These are phyloP conservation scores for Drosera capensis DNA, from an alignment of 148 eudicot species.

Conservation along the genomic window DNA sequence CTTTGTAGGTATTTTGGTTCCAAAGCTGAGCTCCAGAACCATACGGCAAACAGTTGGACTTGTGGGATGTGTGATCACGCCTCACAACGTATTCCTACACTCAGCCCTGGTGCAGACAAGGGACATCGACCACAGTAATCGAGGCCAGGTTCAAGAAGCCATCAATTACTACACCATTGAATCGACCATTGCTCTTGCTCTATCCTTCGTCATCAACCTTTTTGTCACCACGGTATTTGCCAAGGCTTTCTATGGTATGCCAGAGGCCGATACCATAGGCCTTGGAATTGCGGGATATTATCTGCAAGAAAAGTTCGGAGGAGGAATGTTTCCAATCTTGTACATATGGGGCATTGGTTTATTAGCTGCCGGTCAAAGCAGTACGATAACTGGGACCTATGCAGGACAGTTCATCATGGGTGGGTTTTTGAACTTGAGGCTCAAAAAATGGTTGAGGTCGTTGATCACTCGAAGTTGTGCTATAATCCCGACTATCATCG, in stretches of 20 bases:
- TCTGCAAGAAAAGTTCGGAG: conserved; percentile 82
- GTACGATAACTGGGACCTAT: conserved; percentile 95
- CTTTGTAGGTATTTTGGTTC: conserved; percentile 58
- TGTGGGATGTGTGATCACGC: conserved; percentile 97
- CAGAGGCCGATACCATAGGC: conserved; percentile 62
- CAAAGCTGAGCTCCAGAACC: conserved; percentile 82
- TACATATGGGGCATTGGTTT: conserved; percentile 93
- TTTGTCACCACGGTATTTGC: conserved; percentile 91
- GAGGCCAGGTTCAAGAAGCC: conserved; percentile 74
- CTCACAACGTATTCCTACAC: conserved; percentile 92
- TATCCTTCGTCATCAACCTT: conserved; percentile 80
- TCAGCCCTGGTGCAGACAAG: conserved; percentile 95
- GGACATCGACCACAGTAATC: conserved; percentile 56
- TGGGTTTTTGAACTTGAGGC: conserved; percentile 60
- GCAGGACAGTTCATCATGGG: conserved; percentile 99
- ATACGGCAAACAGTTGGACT: conserved; percentile 92
- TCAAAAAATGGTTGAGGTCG: conserved; percentile 93
- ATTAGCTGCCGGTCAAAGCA: conserved; percentile 97
- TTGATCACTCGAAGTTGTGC: conserved; percentile 91
- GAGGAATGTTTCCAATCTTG: conserved; percentile 66
- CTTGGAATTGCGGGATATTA: conserved; percentile 78
- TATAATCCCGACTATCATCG: conserved; percentile 72
- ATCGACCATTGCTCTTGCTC: conserved; percentile 52
- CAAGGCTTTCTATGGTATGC: conserved; percentile 79
- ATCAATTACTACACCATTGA: conserved; percentile 80